Percentiles rank a stretch among this genome's conserved stretches.
These are phyloP conservation scores for Cyberlindnera xishuangbannaensis DNA, from an alignment of 805 yeast species.

Conservation along the genomic window DNA sequence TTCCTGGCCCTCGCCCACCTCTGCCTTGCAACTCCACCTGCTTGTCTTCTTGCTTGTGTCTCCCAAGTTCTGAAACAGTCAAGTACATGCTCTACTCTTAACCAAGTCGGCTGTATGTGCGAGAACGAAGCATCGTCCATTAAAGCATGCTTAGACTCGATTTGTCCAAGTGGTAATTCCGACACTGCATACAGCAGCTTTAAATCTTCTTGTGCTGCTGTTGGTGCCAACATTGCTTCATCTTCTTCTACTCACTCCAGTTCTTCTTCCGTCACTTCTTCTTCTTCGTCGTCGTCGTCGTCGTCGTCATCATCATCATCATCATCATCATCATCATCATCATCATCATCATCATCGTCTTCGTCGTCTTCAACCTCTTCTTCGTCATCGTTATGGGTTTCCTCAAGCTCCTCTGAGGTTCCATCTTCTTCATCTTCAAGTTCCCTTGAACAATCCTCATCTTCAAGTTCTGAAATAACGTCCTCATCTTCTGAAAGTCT, in stretches of 20 bases:
- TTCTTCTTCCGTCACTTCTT: constrained; percentile 15
- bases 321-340: constrained; percentile 8
- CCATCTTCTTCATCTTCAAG: constrained; percentile 16
- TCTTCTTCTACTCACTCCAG: constrained; percentile 19
- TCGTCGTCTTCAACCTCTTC: constrained; percentile 12
- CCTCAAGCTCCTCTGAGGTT: constrained; percentile 18
- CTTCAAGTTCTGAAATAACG: constrained; percentile 14
- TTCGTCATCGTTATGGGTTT: constrained; percentile 18
- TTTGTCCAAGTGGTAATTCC: constrained; percentile 62
- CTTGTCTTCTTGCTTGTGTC: constrained; percentile 87
- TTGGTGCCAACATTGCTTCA: constrained; percentile 28
- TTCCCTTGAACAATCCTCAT: too few species aligned
- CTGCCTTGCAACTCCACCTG: constrained; percentile 89
- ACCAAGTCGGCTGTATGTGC: constrained; percentile 67
- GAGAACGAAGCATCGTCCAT: constrained; percentile 46
- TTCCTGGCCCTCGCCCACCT: too few species aligned
- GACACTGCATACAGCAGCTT: constrained; percentile 57
- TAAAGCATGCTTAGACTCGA: constrained; percentile 54
- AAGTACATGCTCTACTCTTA: constrained; percentile 50
- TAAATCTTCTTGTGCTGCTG: constrained; percentile 44
- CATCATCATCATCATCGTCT: constrained; percentile 7
- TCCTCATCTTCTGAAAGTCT: constrained; percentile 9
- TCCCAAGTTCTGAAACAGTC: constrained; percentile 55
- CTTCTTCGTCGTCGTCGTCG: constrained; percentile 2
- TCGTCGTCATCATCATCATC: constrained; percentile 5